Evolutionary conservation across 1,284 basidiomycete species (phyloP), one percentile per base, ranked within the genome.

Genomic region (Malassezia cuniculi): DNA sequence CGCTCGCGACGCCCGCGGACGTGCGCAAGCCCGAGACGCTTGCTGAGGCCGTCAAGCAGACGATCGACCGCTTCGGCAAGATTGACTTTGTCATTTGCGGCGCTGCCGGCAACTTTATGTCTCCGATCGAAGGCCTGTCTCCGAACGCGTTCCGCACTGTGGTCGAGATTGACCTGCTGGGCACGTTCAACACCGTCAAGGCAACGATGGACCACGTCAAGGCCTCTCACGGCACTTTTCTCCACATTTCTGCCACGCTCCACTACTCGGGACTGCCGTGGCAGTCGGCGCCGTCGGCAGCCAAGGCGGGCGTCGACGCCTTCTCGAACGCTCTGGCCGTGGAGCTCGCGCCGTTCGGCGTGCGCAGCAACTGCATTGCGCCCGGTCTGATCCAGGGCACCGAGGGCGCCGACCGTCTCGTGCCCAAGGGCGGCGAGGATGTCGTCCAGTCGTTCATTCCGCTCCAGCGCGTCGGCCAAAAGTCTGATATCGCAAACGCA

Each of bases 11-110:
- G 10, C 75, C 81, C 41, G 86, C 77, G 0, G 90, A 95, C 60
- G 90, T 95, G 10, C 74, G 89, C 33, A 73, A 82, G 30, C 77
- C 81, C 1, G 74, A 78, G 25, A 74, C 79, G 26, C 68, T 97
- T 32, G 74, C 77, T 50, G 75, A 74, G 6, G 89, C 89, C 3
- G 87, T 85, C 14, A 70, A 76, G 10, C 37, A 77, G 64, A 77
- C 82, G 0, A 74, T 87, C 17, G 76, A 79, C 45, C 73, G 73
- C 51, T 90, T 82, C 65, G 89, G 89, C 1, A 73, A 75, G 48
- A 86, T 97, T 53, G 89, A 97, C 71, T 90, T 84, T 68, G 89
- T 94, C 39, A 84, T 94, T 41, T 86, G 85, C 60, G 86, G 87
- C 79, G 54, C 55, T 0, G 64, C 68, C 0, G 66, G 62, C n/a